Conservation (phyloP, 306 rosid species). For the Vigna mungo region DNA sequence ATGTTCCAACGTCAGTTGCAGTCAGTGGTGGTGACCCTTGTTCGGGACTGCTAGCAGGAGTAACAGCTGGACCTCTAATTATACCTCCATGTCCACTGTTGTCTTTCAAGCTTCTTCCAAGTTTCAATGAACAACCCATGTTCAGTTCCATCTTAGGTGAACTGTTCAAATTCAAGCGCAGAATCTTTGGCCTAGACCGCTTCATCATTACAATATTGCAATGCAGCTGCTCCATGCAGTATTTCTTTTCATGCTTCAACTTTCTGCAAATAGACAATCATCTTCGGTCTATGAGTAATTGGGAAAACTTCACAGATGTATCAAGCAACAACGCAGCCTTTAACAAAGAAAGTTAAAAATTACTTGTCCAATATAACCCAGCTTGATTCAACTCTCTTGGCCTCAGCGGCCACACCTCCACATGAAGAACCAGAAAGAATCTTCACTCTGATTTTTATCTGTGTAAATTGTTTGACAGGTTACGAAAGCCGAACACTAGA, state of each 20-base stretch:
- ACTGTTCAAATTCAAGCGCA: constrained; percentile 76
- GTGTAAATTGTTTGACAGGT: constrained; percentile 41
- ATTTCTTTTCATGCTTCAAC: constrained; percentile 75
- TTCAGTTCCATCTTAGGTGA: constrained; percentile 51
- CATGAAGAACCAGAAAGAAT: constrained; percentile 59
- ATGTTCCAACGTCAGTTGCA: constrained; percentile 83
- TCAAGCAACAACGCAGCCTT: constrained; percentile 28
- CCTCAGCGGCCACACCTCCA: constrained; percentile 88
- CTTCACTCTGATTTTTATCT: constrained; percentile 88
- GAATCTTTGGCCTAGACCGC: constrained; percentile 71
- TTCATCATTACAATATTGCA: constrained; percentile 89
- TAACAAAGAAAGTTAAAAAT: constrained; percentile 45
- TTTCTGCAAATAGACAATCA: constrained; percentile 53
- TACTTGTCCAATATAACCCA: constrained; percentile 98
- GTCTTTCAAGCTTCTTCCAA: constrained; percentile 53
- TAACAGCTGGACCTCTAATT: constrained; percentile 70
- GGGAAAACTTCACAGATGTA: constrained; percentile 6
- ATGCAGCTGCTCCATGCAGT: constrained; percentile 84
- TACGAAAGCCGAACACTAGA: constrained; percentile 37
- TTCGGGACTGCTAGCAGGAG: constrained; percentile 85
- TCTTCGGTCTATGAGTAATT: constrained; percentile 35
- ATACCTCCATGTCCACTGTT: constrained; percentile 49
- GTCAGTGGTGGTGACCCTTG: constrained; percentile 81
- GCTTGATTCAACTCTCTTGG: constrained; percentile 85
- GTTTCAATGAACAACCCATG: constrained; percentile 42